Percentiles rank a stretch among this genome's conserved stretches.
Evolutionary conservation across 331 rosid genomes (phyloP).

Genomic region (Rhamnella rubrinervis): DNA sequence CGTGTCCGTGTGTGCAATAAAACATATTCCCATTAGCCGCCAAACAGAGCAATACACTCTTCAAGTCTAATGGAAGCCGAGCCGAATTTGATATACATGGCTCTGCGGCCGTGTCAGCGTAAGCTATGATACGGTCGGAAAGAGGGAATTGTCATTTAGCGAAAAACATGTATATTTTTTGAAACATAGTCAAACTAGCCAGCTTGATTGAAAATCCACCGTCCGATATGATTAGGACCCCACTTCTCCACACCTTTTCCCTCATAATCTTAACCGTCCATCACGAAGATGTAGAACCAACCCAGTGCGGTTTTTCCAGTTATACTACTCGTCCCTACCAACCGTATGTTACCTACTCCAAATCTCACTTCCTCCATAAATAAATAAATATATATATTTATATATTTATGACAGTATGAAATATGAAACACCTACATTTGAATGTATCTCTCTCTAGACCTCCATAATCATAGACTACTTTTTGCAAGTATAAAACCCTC

Average conservation of each 20-base stretch:
- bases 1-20: background rate
- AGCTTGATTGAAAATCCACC: slow-evolving; percentile 4
- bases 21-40: background rate
- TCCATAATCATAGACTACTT: background rate
- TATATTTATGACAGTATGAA: background rate
- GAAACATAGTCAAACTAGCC: slow-evolving; percentile 7
- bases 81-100: too few relatives aligned
- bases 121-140: too few relatives aligned
- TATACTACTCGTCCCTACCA: background rate
- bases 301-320: slow-evolving; percentile 17
- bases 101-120: too few relatives aligned
- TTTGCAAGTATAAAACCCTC: slow-evolving; percentile 24
- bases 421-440: background rate
- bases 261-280: slow-evolving; percentile 15
- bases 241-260: background rate
- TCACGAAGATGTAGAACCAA: background rate
- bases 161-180: background rate
- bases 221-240: background rate
- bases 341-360: background rate
- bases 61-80: too few relatives aligned
- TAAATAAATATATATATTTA: too few relatives aligned
- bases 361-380: background rate
- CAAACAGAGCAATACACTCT: background rate
- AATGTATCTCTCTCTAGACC: background rate
- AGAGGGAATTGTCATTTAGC: background rate